phyloP scores from a whole-genome alignment of 768 basidiomycete species.

The Galerina marginata region DNA sequence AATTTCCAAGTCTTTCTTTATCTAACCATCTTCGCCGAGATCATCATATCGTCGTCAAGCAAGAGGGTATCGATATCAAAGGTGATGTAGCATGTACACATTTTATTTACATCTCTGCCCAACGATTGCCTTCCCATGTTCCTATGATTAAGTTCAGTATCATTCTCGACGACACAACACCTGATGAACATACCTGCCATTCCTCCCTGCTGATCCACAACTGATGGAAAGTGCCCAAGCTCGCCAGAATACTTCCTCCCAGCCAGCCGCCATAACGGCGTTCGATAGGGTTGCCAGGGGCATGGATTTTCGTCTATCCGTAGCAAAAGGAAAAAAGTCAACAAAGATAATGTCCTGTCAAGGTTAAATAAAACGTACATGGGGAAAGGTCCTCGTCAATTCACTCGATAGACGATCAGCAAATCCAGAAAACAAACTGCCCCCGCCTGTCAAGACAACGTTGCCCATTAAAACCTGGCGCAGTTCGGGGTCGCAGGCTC shows the following conservation, averaged over 20 bases:
- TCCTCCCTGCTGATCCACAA: conserved; percentile 95
- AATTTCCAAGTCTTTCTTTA: not conserved
- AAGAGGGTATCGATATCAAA: not conserved
- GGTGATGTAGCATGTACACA: conserved; percentile 10
- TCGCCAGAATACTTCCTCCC: conserved; percentile 93
- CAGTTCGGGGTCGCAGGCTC: conserved; percentile 89
- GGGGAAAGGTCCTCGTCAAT: conserved; percentile 73
- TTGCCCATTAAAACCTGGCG: conserved; percentile 90
- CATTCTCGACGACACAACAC: not conserved
- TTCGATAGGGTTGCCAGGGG: conserved; percentile 89
- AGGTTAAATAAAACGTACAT: conserved; percentile 55
- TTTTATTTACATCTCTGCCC: conserved; percentile 85
- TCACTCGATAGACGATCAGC: conserved; percentile 83
- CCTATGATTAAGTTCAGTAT: conserved; percentile 43
- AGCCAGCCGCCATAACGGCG: conserved; percentile 94
- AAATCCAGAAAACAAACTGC: conserved; percentile 85
- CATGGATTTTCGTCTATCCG: conserved; percentile 83
- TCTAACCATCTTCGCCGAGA: not conserved
- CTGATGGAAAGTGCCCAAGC: conserved; percentile 97
- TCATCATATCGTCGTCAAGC: not conserved
- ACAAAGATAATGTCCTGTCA: not conserved
- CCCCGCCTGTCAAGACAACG: conserved; percentile 95
- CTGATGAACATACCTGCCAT: conserved; percentile 70
- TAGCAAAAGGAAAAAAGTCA: not conserved
- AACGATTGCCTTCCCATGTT: conserved; percentile 84